Evolutionary conservation across 2,329 filamentous ascomycete genomes (phyloP).

Genomic region (Tympanopsis confertula): DNA sequence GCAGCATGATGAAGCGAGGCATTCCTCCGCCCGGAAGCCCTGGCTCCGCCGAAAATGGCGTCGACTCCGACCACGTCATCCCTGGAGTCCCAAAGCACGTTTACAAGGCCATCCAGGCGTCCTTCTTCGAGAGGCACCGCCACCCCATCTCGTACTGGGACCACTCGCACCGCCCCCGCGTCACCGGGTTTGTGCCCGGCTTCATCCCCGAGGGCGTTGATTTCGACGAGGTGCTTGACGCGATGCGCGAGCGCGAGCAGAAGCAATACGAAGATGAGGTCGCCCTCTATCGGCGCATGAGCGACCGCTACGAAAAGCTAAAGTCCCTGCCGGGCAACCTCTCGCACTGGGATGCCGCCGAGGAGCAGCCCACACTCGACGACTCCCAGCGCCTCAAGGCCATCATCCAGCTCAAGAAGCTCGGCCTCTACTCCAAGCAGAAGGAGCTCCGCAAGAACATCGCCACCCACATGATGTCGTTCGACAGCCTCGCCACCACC

Average conservation of each 20-base stretch:
- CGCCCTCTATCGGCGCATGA: slow-evolving; percentile 81
- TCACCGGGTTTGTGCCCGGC: slow-evolving; percentile 72
- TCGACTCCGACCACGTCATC: neutral
- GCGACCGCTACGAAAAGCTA: slow-evolving; percentile 67
- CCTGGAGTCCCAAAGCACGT: slow-evolving; percentile 13
- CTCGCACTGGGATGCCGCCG: slow-evolving; percentile 69
- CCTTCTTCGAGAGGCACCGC: slow-evolving; percentile 17
- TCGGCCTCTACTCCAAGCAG: slow-evolving; percentile 78
- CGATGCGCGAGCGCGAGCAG: too few species aligned
- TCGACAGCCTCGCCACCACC: slow-evolving; percentile 93
- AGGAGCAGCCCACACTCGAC: slow-evolving; percentile 52
- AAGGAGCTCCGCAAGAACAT: slow-evolving; percentile 75
- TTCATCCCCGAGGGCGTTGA: slow-evolving; percentile 84
- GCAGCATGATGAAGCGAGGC: too few species aligned
- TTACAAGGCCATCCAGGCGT: slow-evolving; percentile 21
- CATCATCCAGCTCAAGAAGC: slow-evolving; percentile 88
- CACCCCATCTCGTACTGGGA: slow-evolving; percentile 65
- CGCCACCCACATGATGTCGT: slow-evolving; percentile 83
- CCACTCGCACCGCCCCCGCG: slow-evolving; percentile 64
- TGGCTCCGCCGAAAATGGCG: neutral
- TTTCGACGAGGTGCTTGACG: too few species aligned
- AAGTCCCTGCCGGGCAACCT: slow-evolving; percentile 60
- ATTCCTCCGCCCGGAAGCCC: too few species aligned
- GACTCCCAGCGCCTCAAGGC: slow-evolving; percentile 78
- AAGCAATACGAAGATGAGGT: slow-evolving; percentile 77